These are phyloP conservation scores for Schwanniomyces yamadae DNA, from an alignment of 805 yeast species.

Conservation along the genomic window DNA sequence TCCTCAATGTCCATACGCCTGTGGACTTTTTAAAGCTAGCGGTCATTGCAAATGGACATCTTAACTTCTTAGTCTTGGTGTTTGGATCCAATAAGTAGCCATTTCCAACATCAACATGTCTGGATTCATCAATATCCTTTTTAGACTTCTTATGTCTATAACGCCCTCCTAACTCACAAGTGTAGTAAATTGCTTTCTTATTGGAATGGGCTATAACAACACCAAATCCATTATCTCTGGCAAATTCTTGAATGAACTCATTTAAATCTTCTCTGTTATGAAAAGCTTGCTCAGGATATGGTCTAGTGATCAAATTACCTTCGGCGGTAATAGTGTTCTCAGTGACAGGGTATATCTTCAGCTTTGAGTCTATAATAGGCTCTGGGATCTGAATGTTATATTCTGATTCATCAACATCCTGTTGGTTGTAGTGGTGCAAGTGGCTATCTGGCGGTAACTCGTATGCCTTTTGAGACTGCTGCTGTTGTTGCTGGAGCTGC, in stretches of 20 bases:
- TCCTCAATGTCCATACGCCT: conserved; percentile 51
- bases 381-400: conserved; percentile 48
- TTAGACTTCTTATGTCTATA: conserved; percentile 50
- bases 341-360: conserved; percentile 42
- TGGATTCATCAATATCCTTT: conserved; percentile 20
- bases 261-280: conserved; percentile 49
- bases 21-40: conserved; percentile 52
- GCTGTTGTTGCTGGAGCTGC: conserved; percentile 14
- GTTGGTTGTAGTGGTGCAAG: conserved; percentile 9
- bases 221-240: conserved; percentile 57
- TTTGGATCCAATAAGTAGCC: conserved; percentile 39
- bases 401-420: conserved; percentile 35
- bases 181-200: conserved; percentile 57
- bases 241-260: conserved; percentile 55
- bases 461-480: conserved; percentile 11
- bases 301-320: conserved; percentile 52
- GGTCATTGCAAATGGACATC: conserved; percentile 60
- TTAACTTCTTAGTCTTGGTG: conserved; percentile 50
- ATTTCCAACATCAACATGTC: conserved; percentile 27
- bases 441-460: conserved; percentile 9
- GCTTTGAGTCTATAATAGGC: conserved; percentile 42
- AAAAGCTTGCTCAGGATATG: conserved; percentile 53
- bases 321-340: conserved; percentile 48
- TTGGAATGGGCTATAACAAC: conserved; percentile 60
- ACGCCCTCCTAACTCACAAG: conserved; percentile 58